These are phyloP conservation scores for Serpula lacrymans DNA, from an alignment of 768 basidiomycete species.

Conservation along the genomic window DNA sequence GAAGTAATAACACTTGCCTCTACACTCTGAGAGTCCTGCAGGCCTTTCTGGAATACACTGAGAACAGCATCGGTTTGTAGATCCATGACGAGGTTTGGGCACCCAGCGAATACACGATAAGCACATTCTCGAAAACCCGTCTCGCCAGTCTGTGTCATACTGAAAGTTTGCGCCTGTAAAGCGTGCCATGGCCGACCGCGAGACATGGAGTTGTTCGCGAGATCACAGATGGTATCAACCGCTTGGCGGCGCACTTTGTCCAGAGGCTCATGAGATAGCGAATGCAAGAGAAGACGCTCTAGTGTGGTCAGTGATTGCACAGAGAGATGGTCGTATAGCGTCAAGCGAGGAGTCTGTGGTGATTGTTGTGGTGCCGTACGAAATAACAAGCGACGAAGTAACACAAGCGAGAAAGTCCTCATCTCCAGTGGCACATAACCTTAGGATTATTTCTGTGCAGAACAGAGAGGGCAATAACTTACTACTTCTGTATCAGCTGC, in stretches of 20 bases:
- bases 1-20: constrained; percentile 37
- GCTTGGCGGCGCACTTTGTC: constrained; percentile 62
- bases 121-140: constrained; percentile 54
- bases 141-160: constrained; percentile 44
- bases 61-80: constrained; percentile 69
- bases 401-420: constrained; percentile 81
- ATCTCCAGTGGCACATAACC: constrained; percentile 50
- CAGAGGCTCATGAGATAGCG: constrained; percentile 58
- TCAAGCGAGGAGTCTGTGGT: constrained; percentile 39
- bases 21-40: constrained; percentile 63
- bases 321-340: constrained; percentile 76
- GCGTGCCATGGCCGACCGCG: constrained; percentile 82
- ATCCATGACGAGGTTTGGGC: constrained; percentile 74
- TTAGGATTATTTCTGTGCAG: constrained; percentile 1
- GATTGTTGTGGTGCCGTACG: constrained; percentile 43
- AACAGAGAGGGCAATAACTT: constrained; percentile 29
- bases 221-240: constrained; percentile 72
- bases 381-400: constrained; percentile 76
- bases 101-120: constrained; percentile 68
- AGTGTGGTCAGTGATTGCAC: constrained; percentile 61
- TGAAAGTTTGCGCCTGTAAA: constrained; percentile 67
- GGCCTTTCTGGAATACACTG: constrained; percentile 60
- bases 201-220: constrained; percentile 71
- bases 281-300: constrained; percentile 69
- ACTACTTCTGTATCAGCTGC: constrained; percentile 79